These are phyloP conservation scores for Rhodotorula sphaerocarpa DNA, from an alignment of 768 basidiomycete genomes.

Conservation along the genomic window DNA sequence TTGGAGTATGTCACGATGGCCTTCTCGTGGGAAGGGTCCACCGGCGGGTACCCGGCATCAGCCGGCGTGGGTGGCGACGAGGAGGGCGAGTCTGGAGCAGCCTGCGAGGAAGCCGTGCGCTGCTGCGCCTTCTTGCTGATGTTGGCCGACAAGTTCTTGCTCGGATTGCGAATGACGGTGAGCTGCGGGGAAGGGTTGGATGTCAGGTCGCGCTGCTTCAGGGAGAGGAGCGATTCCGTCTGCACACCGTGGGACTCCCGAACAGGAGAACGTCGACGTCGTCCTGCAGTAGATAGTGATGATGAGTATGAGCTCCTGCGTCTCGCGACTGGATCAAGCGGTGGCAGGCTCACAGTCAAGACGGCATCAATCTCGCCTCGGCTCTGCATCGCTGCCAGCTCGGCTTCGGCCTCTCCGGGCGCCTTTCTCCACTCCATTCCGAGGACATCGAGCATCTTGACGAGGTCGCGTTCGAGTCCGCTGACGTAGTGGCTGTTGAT, in stretches of 20 bases:
- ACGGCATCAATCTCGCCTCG: constrained; percentile 31
- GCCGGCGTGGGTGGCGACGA: background rate
- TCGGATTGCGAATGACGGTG: constrained; percentile 5
- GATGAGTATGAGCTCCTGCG: background rate
- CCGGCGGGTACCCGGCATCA: background rate
- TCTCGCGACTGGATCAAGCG: too few relatives aligned
- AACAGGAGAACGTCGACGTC: constrained; percentile 36
- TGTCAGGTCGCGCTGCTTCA: background rate
- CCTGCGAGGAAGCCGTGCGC: background rate
- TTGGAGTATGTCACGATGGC: constrained; percentile 7
- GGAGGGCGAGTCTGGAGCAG: background rate
- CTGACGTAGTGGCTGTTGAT: background rate
- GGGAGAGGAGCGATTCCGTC: too few relatives aligned
- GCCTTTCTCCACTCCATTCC: constrained; percentile 29
- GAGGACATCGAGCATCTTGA: constrained; percentile 17
- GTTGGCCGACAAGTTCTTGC: constrained; percentile 12
- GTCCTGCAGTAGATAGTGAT: background rate
- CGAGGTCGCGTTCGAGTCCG: background rate
- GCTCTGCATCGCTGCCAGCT: constrained; percentile 22
- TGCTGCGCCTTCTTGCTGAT: background rate
- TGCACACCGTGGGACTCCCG: constrained; percentile 23
- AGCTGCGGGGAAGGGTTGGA: too few relatives aligned
- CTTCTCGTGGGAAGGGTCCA: background rate
- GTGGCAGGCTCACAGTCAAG: constrained; percentile 23
- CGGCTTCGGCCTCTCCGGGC: constrained; percentile 35